Evolutionary conservation across 192 early-diverging fungal genomes (phyloP).

Genomic region (Gryganskiella cystojenkinii): DNA sequence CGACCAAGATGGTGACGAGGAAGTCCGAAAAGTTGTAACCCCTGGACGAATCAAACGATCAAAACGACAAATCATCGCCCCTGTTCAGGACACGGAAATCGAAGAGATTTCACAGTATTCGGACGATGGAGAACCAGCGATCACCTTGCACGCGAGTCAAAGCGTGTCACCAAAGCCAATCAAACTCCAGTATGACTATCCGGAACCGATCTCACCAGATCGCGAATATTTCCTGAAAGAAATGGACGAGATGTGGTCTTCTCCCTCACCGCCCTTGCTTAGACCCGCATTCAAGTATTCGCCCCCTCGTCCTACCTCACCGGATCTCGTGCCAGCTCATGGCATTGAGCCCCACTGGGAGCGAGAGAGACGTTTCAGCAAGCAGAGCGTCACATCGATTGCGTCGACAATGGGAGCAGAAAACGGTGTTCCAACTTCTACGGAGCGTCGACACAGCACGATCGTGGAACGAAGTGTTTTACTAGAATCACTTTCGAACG

Average conservation of each 20-base stretch:
- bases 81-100: background rate
- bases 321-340: background rate
- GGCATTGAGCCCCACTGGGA: background rate
- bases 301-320: conserved; percentile 36
- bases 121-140: too few species aligned
- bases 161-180: too few species aligned
- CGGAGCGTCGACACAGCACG: too few species aligned
- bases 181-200: conserved; percentile 7
- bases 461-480: too few species aligned
- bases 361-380: background rate
- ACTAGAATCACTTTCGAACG: too few species aligned
- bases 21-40: background rate
- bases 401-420: too few species aligned
- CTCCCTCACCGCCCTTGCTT: conserved; percentile 26
- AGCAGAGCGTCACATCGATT: background rate
- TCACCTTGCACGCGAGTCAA: background rate
- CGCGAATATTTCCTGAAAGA: conserved; percentile 25
- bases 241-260: conserved; percentile 47
- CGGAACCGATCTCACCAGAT: conserved; percentile 15
- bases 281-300: conserved; percentile 19
- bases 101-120: background rate
- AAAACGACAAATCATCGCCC: background rate
- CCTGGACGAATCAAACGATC: background rate
- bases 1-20: conserved; percentile 45
- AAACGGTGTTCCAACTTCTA: too few species aligned